phyloP scores from a whole-genome alignment of 1,284 basidiomycete species.

The Ustilago curta region DNA sequence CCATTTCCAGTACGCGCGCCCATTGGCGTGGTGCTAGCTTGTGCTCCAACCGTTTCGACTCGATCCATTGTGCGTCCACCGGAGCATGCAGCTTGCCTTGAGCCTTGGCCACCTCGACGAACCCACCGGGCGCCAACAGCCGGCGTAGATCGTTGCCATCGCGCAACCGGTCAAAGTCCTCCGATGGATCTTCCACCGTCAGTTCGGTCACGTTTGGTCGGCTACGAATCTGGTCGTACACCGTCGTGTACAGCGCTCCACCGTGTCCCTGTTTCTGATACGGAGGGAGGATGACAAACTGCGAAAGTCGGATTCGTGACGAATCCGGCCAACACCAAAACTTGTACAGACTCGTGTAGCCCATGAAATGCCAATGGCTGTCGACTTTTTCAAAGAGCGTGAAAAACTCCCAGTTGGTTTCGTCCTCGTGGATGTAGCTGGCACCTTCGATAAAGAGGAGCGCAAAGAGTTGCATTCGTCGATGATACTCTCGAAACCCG shows the following conservation, averaged over 20 bases:
- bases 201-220: constrained; percentile 83
- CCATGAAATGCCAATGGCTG: constrained; percentile 82
- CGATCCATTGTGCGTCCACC: constrained; percentile 81
- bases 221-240: constrained; percentile 81
- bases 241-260: constrained; percentile 80
- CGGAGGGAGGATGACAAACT: constrained; percentile 92
- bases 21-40: constrained; percentile 98
- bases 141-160: constrained; percentile 90
- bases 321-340: constrained; percentile 62
- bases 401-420: constrained; percentile 71
- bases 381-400: constrained; percentile 59
- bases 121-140: constrained; percentile 79
- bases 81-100: constrained; percentile 79
- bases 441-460: constrained; percentile 90
- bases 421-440: constrained; percentile 78
- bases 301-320: constrained; percentile 72
- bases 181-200: constrained; percentile 96
- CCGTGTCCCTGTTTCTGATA: constrained; percentile 87
- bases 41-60: constrained; percentile 80
- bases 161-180: constrained; percentile 92
- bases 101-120: constrained; percentile 67
- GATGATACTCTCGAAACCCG: constrained; percentile 91
- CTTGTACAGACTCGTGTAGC: constrained; percentile 58
- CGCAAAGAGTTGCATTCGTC: constrained; percentile 94
- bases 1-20: constrained; percentile 89